Evolutionary conservation across 257 asterid genomes (phyloP), one percentile per base, ranked within the genome.

Genomic region (Penstemon barbatus): DNA sequence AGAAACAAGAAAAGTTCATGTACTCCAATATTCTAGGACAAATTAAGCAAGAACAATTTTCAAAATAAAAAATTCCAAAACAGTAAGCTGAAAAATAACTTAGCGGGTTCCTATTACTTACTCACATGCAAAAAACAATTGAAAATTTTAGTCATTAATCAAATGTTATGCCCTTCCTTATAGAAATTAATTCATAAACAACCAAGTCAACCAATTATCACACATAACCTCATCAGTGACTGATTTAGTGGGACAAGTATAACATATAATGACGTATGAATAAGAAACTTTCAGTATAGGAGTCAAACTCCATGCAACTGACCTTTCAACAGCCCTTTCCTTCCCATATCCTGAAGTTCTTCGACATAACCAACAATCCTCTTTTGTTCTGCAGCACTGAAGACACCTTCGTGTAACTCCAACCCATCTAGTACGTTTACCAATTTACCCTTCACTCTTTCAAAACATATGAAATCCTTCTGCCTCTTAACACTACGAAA

Each of bases 341-440:
- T 82, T 62, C 98, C 98, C 91, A 63, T 77, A 63, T 61, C 82
- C 66, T 70, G 90, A 12, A 87, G 82, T 37, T 78, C 48, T 42
- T 85, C 83, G 15, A 91, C 91, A 46, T 43, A 78, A 15, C 65
- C 74, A 18, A 89, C 94, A 74, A 91, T 84, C 86, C 89, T 77
- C 73, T 57, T 85, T 59, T 91, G 96, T 63, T 91, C 96, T 36
- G 83, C 84, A 6, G 85, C 84, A 74, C 90, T 87, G 70, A 91
- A 91, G 61, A 91, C 87, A 38, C 84, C 74, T 38, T 76, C 78
- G 71, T 91, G 90, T 5, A 91, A 79, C 84, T 91, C 96, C 76
- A 91, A 78, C 45, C 98, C 98, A 19, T 84, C 78, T 10, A 91
- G 66, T 43, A 89, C 75, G 78, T 91, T 91, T 6, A 73, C 71